Evolutionary conservation across 1,284 basidiomycete genomes (phyloP), one percentile per base, ranked within the genome.

Genomic region (Cutaneotrichosporon dermatis): DNA sequence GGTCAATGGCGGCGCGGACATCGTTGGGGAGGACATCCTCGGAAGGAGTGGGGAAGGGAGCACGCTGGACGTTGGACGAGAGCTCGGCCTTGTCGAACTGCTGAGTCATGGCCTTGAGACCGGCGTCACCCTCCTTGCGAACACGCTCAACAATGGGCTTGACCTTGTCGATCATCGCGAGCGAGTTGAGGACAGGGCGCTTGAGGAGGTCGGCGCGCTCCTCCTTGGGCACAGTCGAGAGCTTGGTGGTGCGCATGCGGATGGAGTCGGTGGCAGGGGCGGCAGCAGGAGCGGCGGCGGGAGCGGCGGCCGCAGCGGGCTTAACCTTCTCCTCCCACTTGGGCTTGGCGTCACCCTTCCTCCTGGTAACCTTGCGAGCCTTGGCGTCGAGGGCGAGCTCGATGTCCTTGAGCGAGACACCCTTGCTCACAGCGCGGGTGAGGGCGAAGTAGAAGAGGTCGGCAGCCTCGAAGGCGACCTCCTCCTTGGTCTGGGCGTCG

Each of bases 361-460:
- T 83, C 57, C 96, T 84, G 9, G 88, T 92, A 60, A 98, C 84
- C 77, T 90, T 93, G 74, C 86, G 85, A 10, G 91, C 88, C 79
- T 98, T 97, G 66, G 80, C 81, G 76, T 98, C 90, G 51, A 99
- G 80, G 4, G 87, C 90, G 3, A 81, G 81, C 78, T 96, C 93
- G 50, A 99, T 86, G 69, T 99, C 92, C 35, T 85, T 82, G 64
- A 98, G 81, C 41, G 82, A 82, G 34, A 99, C 91, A 2, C 94
- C 96, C 12, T 87, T 84, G 48, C 88, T 84, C 36, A 93, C 82
- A 72, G 95, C 99, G 64, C 89, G 88, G 13, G 90, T 86, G 64
- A 99, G 80, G 2, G 90, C 87, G 79, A 99, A 99, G 81, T 99
- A 99, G 52, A 97, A 71, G 43, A 99, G 80, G 78, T 99, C 96